Base-by-base conservation (phyloP, 176 grass and related monocot genomes). In the Phragmites australis region DNA sequence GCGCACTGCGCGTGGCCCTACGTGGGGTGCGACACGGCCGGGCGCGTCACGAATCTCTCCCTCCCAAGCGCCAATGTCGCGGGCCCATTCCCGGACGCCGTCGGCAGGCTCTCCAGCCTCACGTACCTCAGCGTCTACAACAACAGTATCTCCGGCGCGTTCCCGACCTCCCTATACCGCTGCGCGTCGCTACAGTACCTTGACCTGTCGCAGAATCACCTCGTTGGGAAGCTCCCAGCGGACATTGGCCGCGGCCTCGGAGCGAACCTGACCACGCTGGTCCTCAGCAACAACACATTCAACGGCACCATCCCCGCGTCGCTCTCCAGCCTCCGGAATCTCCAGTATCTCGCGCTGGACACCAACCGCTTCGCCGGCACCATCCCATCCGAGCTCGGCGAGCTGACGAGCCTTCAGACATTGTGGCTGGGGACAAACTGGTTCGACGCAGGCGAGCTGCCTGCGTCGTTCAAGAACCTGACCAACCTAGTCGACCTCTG, bases 1-100 rank as follows among this genome's bases (percentile, higher is more conserved):
- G 27, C 61, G 39, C 71, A 88, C 85, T 94, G 92, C 92, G 15
- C 8, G 12, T 97, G 95, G 95, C 44, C 52, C 1, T 53, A 81
- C n/a, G 65, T 97, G 27, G 2, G 9, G 3, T 94, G 92, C 81
- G 81, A 84, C 64, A 8, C 55, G 17, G 26, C 84, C 4, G 81
- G 81, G 9, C 73, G 21, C 1, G 84, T 97, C 83, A 32, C 69
- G 4, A 9, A 1, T 2, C 88, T 97, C 47, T 11, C 46, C 26
- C 68, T 97, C 67, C 23, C 1, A 2, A 47, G 1, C 88, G 1
- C 40, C n/a, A 39, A 60, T 64, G 65, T 97, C 77, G 2, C 43
- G 7, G 76, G 64, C n/a, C 71, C 47, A 1, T 50, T 94, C 45
- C 83, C 92, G 17, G 60, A 68, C 68, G 84, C 88, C 72, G 31